A percentile compares a stretch with the other conserved stretches of the same genome.
phyloP scores from a whole-genome alignment of 2,329 filamentous ascomycete genomes.

The Endocalyx cinctus region DNA sequence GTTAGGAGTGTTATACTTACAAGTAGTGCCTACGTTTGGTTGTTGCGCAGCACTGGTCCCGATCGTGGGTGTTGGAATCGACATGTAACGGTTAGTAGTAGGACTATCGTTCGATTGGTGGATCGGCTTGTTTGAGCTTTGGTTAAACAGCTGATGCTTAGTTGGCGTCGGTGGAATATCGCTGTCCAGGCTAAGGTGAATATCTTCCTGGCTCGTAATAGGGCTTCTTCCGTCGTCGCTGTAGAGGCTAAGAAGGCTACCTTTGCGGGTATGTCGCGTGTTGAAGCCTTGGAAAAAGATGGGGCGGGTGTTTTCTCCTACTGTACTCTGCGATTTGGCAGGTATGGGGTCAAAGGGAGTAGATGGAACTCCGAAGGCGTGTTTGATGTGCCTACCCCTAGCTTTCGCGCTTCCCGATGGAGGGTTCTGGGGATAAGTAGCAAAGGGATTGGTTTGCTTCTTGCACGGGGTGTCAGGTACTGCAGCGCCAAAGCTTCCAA shows the following conservation, averaged over 20 bases:
- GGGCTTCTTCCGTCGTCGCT: slow-evolving; percentile 63
- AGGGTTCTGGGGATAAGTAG: slow-evolving; percentile 57
- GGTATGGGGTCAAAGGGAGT: slow-evolving; percentile 71
- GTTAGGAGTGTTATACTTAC: slow-evolving; percentile 39
- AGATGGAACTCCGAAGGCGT: slow-evolving; percentile 73
- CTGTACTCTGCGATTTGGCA: slow-evolving; percentile 39
- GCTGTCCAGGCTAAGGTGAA: slow-evolving; percentile 42
- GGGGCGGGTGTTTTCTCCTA: slow-evolving; percentile 54
- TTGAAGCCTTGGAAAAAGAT: slow-evolving; percentile 62
- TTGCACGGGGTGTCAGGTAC: slow-evolving; percentile 98
- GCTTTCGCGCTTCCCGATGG: slow-evolving; percentile 53
- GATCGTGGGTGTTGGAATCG: slow-evolving; percentile 37
- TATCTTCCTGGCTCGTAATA: slow-evolving; percentile 39
- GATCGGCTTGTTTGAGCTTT: slow-evolving; percentile 24
- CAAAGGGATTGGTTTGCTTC: slow-evolving; percentile 67
- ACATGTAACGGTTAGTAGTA: slow-evolving; percentile 41
- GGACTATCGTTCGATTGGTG: slow-evolving; percentile 41
- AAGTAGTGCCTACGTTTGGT: slow-evolving; percentile 22
- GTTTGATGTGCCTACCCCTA: slow-evolving; percentile 58
- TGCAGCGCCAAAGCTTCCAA: slow-evolving; percentile 47
- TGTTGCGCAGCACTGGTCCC: slow-evolving; percentile 19
- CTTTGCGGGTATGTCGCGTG: slow-evolving; percentile 43
- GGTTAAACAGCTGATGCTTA: slow-evolving; percentile 56
- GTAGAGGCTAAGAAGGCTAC: slow-evolving; percentile 77
- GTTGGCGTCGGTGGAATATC: slow-evolving; percentile 94